phyloP scores from a whole-genome alignment of 768 basidiomycete genomes.

The Boletus sensibilis region DNA sequence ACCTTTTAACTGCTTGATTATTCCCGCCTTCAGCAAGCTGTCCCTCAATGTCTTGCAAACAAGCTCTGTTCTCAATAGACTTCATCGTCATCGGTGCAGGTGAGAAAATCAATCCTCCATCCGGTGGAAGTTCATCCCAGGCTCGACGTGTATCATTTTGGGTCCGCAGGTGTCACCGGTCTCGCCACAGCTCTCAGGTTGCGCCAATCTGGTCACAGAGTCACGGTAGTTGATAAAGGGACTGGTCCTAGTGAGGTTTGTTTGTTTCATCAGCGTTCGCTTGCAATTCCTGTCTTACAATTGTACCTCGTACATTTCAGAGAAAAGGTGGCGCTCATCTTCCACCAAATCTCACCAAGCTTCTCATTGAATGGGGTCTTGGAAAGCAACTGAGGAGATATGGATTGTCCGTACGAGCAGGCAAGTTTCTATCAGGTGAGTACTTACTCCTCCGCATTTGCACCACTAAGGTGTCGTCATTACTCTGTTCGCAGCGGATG shows the following conservation, averaged over 20 bases:
- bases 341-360: slow-evolving; percentile 59
- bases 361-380: slow-evolving; percentile 58
- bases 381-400: slow-evolving; percentile 41
- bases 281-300: not conserved
- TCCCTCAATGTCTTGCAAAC: slow-evolving; percentile 19
- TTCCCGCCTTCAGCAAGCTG: not conserved
- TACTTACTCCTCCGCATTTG: not conserved
- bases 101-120: not conserved
- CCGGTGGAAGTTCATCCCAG: not conserved
- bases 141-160: not conserved
- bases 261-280: not conserved
- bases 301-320: slow-evolving; percentile 20
- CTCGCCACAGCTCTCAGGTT: slow-evolving; percentile 60
- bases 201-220: slow-evolving; percentile 56
- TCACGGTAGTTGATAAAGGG: slow-evolving; percentile 54
- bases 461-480: not conserved
- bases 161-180: slow-evolving; percentile 44
- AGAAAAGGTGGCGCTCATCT: slow-evolving; percentile 44
- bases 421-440: slow-evolving; percentile 27
- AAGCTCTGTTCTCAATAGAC: slow-evolving; percentile 29
- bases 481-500: slow-evolving; percentile 36
- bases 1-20: not conserved
- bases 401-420: slow-evolving; percentile 27
- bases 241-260: slow-evolving; percentile 44
- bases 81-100: slow-evolving; percentile 35